Percentiles rank a stretch among this genome's conserved stretches.
phyloP scores from a whole-genome alignment of 306 rosid genomes.

The Pueraria montana region DNA sequence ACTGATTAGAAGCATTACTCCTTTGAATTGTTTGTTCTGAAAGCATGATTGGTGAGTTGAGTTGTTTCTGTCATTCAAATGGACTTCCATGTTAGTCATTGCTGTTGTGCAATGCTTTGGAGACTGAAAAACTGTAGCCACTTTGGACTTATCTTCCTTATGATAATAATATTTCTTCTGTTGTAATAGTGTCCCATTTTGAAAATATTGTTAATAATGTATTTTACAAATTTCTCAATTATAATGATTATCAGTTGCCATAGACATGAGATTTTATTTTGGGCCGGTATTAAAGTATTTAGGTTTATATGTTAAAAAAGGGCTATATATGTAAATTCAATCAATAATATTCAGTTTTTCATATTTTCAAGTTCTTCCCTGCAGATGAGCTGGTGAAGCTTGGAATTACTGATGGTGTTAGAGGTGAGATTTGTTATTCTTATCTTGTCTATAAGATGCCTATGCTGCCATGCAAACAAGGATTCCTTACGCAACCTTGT shows the following conservation, averaged over 20 bases:
- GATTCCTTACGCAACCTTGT: constrained; percentile 44
- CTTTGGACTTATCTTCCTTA: constrained; percentile 28
- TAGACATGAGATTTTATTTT: background rate
- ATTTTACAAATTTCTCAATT: background rate
- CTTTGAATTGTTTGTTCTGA: constrained; percentile 22
- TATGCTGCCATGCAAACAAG: constrained; percentile 31
- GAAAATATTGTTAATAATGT: background rate
- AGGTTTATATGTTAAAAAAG: background rate
- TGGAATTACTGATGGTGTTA: constrained; percentile 89
- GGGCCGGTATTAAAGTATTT: background rate
- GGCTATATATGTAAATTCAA: background rate
- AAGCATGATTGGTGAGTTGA: constrained; percentile 30
- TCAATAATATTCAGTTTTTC: constrained; percentile 7
- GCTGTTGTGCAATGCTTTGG: constrained; percentile 36
- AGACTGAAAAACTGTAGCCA: constrained; percentile 8
- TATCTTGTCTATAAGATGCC: constrained; percentile 38
- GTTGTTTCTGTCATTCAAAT: constrained; percentile 40
- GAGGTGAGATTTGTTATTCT: constrained; percentile 71
- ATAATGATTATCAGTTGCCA: background rate
- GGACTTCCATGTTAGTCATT: constrained; percentile 31
- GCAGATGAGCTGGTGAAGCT: constrained; percentile 92
- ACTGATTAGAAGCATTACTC: constrained; percentile 21
- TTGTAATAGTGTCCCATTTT: background rate
- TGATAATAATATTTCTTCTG: constrained; percentile 27
- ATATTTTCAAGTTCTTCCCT: constrained; percentile 38